Percentiles rank a stretch among this genome's conserved stretches.
Conservation (phyloP, 1,139 yeast species). For the Geotrichum cucujoidarum region DNA sequence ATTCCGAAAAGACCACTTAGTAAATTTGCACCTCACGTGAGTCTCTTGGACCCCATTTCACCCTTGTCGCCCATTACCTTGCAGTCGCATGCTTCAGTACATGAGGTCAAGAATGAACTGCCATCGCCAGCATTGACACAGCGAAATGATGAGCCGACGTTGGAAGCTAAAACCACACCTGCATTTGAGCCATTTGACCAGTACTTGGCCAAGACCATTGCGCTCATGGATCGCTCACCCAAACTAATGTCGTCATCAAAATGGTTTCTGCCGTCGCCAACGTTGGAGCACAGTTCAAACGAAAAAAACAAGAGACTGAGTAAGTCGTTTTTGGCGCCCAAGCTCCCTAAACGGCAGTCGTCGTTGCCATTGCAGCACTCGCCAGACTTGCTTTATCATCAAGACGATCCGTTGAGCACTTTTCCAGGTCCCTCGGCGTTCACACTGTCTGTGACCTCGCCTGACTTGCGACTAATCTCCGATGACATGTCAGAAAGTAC, state of each 20-base stretch:
- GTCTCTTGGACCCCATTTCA: conserved; percentile 12
- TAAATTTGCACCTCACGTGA: not conserved
- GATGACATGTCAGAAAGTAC: not conserved
- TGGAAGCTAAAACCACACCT: not conserved
- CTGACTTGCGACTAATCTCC: not conserved
- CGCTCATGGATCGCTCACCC: conserved; percentile 3
- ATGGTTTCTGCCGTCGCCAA: conserved; percentile 13
- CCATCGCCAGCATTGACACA: too few relatives aligned
- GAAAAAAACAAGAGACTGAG: conserved; percentile 1
- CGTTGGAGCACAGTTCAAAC: not conserved
- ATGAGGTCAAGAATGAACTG: too few relatives aligned
- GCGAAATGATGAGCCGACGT: too few relatives aligned
- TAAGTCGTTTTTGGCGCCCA: not conserved
- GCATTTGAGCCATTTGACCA: conserved; percentile 1
- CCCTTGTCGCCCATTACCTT: conserved; percentile 12
- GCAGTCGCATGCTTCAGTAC: not conserved
- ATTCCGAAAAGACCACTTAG: not conserved
- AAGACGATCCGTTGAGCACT: not conserved
- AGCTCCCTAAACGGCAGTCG: conserved; percentile 3
- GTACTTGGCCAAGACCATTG: conserved; percentile 5
- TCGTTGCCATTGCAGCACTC: conserved; percentile 2
- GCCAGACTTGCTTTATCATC: not conserved
- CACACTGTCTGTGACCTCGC: not conserved
- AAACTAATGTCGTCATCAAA: conserved; percentile 1
- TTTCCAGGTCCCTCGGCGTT: not conserved